phyloP scores from a whole-genome alignment of 1,139 yeast genomes.

The Suhomyces atakaporum region DNA sequence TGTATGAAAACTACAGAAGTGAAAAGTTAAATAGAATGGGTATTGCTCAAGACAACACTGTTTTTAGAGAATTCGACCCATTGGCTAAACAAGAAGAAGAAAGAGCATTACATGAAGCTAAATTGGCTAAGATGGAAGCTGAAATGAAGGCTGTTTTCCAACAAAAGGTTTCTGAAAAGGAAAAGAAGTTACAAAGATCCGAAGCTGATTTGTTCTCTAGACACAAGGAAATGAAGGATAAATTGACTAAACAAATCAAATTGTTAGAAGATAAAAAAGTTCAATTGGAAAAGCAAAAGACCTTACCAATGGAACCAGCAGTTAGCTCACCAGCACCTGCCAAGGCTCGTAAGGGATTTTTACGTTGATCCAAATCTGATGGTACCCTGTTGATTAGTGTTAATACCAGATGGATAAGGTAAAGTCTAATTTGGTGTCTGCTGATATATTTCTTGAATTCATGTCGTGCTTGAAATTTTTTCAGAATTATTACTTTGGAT shows the following conservation, averaged over 20 bases:
- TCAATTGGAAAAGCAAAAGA: slow-evolving; percentile 71
- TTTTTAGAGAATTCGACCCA: slow-evolving; percentile 94
- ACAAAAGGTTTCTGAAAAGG: slow-evolving; percentile 95
- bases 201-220: slow-evolving; percentile 95
- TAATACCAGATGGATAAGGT: too few species aligned
- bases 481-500: neutral
- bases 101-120: slow-evolving; percentile 88
- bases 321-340: slow-evolving; percentile 45
- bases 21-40: slow-evolving; percentile 82
- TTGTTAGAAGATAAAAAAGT: slow-evolving; percentile 89
- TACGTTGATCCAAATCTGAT: slow-evolving; percentile 51
- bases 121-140: slow-evolving; percentile 89
- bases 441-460: neutral
- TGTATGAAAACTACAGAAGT: slow-evolving; percentile 89
- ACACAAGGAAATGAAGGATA: slow-evolving; percentile 97
- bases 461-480: neutral
- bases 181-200: slow-evolving; percentile 93
- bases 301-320: slow-evolving; percentile 38
- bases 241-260: slow-evolving; percentile 81
- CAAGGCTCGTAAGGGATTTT: slow-evolving; percentile 62
- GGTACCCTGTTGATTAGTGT: too few species aligned
- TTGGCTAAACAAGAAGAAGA: slow-evolving; percentile 92
- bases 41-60: slow-evolving; percentile 87
- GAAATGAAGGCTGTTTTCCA: slow-evolving; percentile 98
- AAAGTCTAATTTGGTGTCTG: neutral